Conservation (phyloP, 1,139 yeast species). For the Diutina rugosa region DNA sequence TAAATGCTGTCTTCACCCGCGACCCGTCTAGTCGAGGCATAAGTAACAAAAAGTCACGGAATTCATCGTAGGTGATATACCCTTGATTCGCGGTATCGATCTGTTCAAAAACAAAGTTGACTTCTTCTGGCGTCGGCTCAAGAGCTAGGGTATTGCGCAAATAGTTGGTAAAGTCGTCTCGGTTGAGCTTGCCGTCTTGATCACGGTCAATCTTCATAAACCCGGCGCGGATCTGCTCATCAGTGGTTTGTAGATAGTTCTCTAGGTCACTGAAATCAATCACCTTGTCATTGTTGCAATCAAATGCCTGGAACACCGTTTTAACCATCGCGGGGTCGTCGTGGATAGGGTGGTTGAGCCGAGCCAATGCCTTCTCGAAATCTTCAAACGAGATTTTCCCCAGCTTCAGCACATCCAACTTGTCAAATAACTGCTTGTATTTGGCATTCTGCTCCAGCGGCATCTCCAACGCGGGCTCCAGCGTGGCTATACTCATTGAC, state of each 20-base stretch:
- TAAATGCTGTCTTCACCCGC: slow-evolving; percentile 68
- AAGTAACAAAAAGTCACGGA: slow-evolving; percentile 68
- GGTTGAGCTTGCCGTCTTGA: slow-evolving; percentile 59
- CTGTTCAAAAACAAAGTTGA: slow-evolving; percentile 46
- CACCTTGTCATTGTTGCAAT: slow-evolving; percentile 40
- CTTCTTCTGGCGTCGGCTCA: slow-evolving; percentile 38
- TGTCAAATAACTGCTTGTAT: slow-evolving; percentile 20
- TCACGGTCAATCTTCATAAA: slow-evolving; percentile 62
- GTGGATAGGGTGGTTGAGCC: slow-evolving; percentile 53
- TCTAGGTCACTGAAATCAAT: slow-evolving; percentile 54
- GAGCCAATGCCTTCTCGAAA: slow-evolving; percentile 39
- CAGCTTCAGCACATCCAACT: slow-evolving; percentile 36
- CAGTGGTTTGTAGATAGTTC: slow-evolving; percentile 47
- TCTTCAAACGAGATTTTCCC: slow-evolving; percentile 48
- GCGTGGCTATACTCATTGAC: not conserved
- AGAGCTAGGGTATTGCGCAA: slow-evolving; percentile 39
- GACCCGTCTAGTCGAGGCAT: slow-evolving; percentile 69
- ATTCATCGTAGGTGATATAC: slow-evolving; percentile 70
- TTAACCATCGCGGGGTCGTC: slow-evolving; percentile 49
- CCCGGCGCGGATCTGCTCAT: slow-evolving; percentile 56
- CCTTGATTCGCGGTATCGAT: slow-evolving; percentile 56
- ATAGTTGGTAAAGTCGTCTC: slow-evolving; percentile 55
- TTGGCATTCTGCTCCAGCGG: slow-evolving; percentile 5
- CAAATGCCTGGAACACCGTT: slow-evolving; percentile 43
- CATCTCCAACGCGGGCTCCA: not conserved